phyloP scores from a whole-genome alignment of 108 stramenopile species.

The Ochromonas danica region DNA sequence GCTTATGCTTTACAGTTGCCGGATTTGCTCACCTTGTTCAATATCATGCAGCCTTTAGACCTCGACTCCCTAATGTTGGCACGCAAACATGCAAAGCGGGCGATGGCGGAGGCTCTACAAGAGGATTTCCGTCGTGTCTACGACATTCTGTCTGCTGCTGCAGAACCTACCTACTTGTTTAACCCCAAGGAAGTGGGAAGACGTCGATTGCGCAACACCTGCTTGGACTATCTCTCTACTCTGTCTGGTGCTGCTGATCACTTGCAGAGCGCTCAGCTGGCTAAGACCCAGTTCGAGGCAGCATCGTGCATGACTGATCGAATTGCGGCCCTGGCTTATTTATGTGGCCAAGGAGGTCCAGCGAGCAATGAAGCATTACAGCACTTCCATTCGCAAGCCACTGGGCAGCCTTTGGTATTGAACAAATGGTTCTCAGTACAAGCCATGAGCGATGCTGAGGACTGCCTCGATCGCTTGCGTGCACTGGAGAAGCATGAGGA shows the following conservation, averaged over 20 bases:
- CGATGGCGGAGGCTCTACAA: conserved; percentile 65
- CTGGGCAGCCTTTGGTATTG: conserved; percentile 65
- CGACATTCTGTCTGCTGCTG: conserved; percentile 57
- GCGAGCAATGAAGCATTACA: conserved; percentile 60
- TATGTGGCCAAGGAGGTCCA: conserved; percentile 58
- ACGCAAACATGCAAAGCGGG: conserved; percentile 61
- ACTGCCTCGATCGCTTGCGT: conserved; percentile 58
- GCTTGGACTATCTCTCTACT: conserved; percentile 68
- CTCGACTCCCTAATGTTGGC: conserved; percentile 70
- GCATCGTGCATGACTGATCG: conserved; percentile 87
- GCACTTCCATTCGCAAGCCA: conserved; percentile 72
- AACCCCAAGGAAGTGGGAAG: conserved; percentile 46
- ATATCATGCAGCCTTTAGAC: conserved; percentile 66
- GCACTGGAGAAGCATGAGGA: conserved; percentile 68
- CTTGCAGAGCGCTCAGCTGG: conserved; percentile 60
- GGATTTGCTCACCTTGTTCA: conserved; percentile 66
- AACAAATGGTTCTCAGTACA: conserved; percentile 84
- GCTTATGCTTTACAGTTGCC: conserved; percentile 80
- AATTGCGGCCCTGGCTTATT: conserved; percentile 70
- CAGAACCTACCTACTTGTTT: conserved; percentile 40
- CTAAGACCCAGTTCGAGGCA: conserved; percentile 61
- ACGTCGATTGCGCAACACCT: conserved; percentile 70
- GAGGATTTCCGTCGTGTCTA: conserved; percentile 47
- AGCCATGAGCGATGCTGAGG: conserved; percentile 68
- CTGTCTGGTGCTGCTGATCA: conserved; percentile 62